Base-by-base conservation (phyloP, 23 red algal genomes). In the Porphyridium purpureum region DNA sequence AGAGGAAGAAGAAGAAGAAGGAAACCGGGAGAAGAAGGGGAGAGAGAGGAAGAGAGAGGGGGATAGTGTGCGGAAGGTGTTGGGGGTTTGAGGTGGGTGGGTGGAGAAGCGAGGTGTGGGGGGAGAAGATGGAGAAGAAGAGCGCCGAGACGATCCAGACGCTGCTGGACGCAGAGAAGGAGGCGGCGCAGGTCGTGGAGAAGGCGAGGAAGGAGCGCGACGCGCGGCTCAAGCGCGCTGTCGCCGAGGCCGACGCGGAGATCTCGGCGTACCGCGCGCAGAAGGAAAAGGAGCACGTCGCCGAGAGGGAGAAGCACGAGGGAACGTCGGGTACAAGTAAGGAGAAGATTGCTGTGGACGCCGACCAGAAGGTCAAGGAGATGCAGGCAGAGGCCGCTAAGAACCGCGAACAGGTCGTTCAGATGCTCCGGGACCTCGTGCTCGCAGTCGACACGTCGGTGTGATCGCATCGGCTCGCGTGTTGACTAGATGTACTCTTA, bases 111-210 rank as follows among this genome's bases (percentile, higher is more conserved):
- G n/a, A n/a, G n/a, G n/a, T n/a, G n/a, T n/a, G n/a, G n/a, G n/a
- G n/a, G n/a, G n/a, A n/a, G n/a, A n/a, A n/a, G n/a, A n/a, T n/a
- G 46, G 76, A 69, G 15, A 82, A 72, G 59, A 15, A 22, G 4
- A 64, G 64, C 21, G 76, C 64, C 7, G 76, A 82, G 60, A 82
- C 66, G n/a, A 82, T 82, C 38, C 76, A 82, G 55, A 82, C 76
- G 35, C 57, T 82, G 8, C 65, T 70, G 14, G 76, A 72, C 50
- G 76, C 76, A 31, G 76, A 82, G 47, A 35, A 68, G 44, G 26
- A 63, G 47, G 64, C 76, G 4, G 72, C 70, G 47, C 62, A 47
- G 34, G 47, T 64, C 32, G 57, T 82, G 30, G 76, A 82, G 28
- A 25, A 47, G 49, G 76, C 76, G 17, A 64, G 76, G 17, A 70